Evolutionary conservation across 352 stramenopile genomes (phyloP).

Genomic region (Thalassiosira exigua): DNA sequence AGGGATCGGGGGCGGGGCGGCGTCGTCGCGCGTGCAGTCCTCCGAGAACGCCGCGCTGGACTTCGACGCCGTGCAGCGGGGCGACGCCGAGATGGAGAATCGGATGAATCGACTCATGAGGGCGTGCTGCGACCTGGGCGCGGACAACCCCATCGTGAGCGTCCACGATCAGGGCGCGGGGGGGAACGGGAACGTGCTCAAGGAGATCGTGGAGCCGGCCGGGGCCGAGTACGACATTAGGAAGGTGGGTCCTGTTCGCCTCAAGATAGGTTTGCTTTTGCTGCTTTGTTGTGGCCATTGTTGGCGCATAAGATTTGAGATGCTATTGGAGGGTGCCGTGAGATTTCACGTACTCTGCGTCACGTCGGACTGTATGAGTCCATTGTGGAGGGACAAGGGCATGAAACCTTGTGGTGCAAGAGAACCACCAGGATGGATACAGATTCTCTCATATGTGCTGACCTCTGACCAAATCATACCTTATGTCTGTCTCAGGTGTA

Average conservation of each 20-base stretch:
- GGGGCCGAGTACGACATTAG: slow-evolving; percentile 96
- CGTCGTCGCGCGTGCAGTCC: slow-evolving; percentile 93
- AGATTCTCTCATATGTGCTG: slow-evolving; percentile 10
- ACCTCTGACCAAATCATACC: neutral
- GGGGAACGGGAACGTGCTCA: slow-evolving; percentile 99
- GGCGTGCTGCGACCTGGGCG: slow-evolving; percentile 96
- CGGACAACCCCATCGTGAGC: slow-evolving; percentile 98
- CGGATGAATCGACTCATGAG: slow-evolving; percentile 99
- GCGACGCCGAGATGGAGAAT: slow-evolving; percentile 99
- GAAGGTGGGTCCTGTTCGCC: slow-evolving; percentile 75
- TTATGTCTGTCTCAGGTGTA: slow-evolving; percentile 86
- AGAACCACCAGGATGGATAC: too few relatives aligned
- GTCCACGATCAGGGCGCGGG: slow-evolving; percentile 99
- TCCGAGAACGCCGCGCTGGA: slow-evolving; percentile 92
- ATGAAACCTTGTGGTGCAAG: too few relatives aligned
- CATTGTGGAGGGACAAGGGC: too few relatives aligned
- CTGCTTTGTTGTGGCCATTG: too few relatives aligned
- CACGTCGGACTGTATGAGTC: too few relatives aligned
- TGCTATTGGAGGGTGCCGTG: too few relatives aligned
- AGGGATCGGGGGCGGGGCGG: slow-evolving; percentile 97
- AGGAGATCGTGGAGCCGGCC: slow-evolving; percentile 98
- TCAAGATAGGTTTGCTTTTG: neutral
- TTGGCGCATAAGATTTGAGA: too few relatives aligned
- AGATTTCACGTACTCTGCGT: too few relatives aligned
- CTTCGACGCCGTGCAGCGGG: slow-evolving; percentile 99